These are phyloP conservation scores for Tetrapisispora arboricola DNA, from an alignment of 805 yeast species.

Conservation along the genomic window DNA sequence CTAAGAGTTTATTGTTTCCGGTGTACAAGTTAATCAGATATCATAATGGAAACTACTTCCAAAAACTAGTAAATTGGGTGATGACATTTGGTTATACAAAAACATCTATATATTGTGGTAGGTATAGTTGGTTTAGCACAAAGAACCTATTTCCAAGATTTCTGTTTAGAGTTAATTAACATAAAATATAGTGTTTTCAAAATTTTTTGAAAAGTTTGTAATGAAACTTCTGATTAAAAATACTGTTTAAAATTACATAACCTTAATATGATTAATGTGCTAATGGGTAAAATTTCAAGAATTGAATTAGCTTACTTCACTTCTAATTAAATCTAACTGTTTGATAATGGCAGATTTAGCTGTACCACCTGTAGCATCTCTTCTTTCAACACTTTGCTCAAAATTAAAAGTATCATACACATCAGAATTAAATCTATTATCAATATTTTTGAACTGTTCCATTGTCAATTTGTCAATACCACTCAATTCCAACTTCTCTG, in stretches of 20 bases:
- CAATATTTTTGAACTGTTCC: conserved; percentile 72
- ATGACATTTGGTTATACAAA: conserved; percentile 10
- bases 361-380: conserved; percentile 95
- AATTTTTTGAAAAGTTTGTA: too few relatives aligned
- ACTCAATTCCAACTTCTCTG: conserved; percentile 64
- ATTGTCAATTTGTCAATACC: conserved; percentile 81
- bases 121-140: conserved; percentile 11
- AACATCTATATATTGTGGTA: conserved; percentile 15
- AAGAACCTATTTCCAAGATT: background rate
- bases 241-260: too few relatives aligned
- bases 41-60: conserved; percentile 14
- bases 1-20: conserved; percentile 17
- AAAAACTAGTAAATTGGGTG: conserved; percentile 7
- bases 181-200: too few relatives aligned
- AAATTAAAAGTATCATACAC: conserved; percentile 81
- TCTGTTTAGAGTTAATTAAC: too few relatives aligned
- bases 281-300: background rate
- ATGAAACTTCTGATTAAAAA: too few relatives aligned
- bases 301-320: background rate
- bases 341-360: conserved; percentile 80
- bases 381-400: conserved; percentile 90
- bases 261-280: too few relatives aligned
- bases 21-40: conserved; percentile 20
- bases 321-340: conserved; percentile 39
- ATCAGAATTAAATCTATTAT: conserved; percentile 68